These are phyloP conservation scores for Annulohypoxylon truncatum DNA, from an alignment of 2,329 filamentous ascomycete genomes.

Conservation along the genomic window DNA sequence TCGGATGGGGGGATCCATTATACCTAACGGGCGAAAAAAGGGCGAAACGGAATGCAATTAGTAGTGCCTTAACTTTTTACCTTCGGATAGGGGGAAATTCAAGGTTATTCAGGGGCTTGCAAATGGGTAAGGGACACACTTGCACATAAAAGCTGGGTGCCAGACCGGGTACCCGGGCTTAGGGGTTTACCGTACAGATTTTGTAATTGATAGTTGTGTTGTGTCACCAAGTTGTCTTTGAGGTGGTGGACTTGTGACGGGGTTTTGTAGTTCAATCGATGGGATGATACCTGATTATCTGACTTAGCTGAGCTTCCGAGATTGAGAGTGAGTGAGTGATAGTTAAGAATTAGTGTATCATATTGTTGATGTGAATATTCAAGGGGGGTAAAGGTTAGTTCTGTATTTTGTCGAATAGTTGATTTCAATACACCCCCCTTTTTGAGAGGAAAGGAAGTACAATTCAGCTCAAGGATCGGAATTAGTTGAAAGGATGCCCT, in stretches of 20 bases:
- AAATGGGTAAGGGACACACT: background rate
- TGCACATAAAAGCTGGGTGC: background rate
- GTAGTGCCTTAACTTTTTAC: background rate
- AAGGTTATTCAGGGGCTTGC: background rate
- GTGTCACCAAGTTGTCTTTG: background rate
- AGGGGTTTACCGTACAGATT: slow-evolving; percentile 29
- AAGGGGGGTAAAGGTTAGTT: too few species aligned
- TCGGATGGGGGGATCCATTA: background rate
- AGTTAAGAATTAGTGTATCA: background rate
- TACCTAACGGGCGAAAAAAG: background rate
- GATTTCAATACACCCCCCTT: too few species aligned
- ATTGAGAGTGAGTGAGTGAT: background rate
- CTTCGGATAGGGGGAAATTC: background rate
- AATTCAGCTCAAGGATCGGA: too few species aligned
- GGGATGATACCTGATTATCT: slow-evolving; percentile 9
- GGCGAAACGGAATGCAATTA: background rate
- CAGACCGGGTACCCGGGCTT: background rate
- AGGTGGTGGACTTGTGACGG: slow-evolving; percentile 2
- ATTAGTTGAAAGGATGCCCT: too few species aligned
- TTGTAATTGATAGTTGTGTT: slow-evolving; percentile 36
- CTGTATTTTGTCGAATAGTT: too few species aligned
- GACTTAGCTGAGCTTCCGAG: background rate
- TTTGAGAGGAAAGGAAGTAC: too few species aligned
- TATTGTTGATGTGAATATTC: background rate
- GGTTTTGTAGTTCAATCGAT: slow-evolving; percentile 28